Conservation (phyloP, 805 yeast genomes). For the Metschnikowia orientalis region DNA sequence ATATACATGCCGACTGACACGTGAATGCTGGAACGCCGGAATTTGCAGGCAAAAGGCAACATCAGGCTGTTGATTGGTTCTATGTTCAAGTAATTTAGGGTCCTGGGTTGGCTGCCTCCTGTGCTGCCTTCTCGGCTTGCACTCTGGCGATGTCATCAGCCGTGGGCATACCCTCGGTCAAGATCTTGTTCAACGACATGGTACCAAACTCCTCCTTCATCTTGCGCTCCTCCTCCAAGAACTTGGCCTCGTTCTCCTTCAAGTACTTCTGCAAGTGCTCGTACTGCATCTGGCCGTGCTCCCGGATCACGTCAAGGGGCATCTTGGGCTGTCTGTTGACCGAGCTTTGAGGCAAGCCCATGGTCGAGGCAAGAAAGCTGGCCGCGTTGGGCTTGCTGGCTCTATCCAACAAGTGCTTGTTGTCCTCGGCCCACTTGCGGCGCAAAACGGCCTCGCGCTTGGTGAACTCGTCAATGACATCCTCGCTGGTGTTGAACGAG, state of each 20-base stretch:
- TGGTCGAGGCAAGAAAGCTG: constrained; percentile 53
- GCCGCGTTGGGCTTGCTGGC: constrained; percentile 38
- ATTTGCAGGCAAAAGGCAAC: no score
- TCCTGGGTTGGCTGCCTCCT: constrained; percentile 8
- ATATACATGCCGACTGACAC: no score
- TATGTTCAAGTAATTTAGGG: constrained; percentile 11
- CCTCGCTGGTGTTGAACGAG: constrained; percentile 61
- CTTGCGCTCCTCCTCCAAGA: constrained; percentile 82
- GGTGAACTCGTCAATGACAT: constrained; percentile 75
- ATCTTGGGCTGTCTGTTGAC: constrained; percentile 54
- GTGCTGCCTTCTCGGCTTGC: constrained; percentile 32
- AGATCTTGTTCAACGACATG: constrained; percentile 76
- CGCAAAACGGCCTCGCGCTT: constrained; percentile 75
- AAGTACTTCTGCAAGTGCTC: constrained; percentile 66
- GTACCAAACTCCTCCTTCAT: constrained; percentile 78
- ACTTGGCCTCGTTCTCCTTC: constrained; percentile 55
- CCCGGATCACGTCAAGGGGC: constrained; percentile 87
- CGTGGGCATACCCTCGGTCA: constrained; percentile 76
- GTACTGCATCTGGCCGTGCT: constrained; percentile 88
- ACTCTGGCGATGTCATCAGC: constrained; percentile 58
- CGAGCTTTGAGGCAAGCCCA: constrained; percentile 55
- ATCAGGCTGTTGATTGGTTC: no score
- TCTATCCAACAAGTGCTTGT: constrained; percentile 31
- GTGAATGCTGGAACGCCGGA: no score
- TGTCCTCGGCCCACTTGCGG: constrained; percentile 59